Percentiles rank a stretch among this genome's conserved stretches.
Conservation (phyloP, 305 asterid species). For the Ajuga reptans region DNA sequence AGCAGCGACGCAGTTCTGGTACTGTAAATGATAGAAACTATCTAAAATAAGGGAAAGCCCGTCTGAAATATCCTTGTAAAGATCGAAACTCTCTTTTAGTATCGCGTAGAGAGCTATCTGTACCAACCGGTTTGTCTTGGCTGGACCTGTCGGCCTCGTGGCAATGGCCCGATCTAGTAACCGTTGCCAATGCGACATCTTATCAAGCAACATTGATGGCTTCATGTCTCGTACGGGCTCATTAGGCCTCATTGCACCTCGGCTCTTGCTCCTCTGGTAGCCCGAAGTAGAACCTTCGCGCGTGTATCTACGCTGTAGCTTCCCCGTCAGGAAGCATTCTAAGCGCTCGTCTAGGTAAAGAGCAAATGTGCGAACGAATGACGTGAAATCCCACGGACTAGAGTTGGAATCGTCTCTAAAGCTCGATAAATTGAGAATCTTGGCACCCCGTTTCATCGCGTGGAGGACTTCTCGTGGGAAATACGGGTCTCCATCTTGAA, state of each 20-base stretch:
- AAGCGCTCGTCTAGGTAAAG: constrained; percentile 74
- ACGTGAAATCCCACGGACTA: constrained; percentile 77
- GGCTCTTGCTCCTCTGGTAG: constrained; percentile 30
- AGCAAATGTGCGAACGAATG: constrained; percentile 70
- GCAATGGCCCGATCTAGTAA: constrained; percentile 72
- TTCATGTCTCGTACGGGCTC: constrained; percentile 69
- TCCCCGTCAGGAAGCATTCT: constrained; percentile 75
- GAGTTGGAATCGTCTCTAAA: constrained; percentile 75
- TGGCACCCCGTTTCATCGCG: constrained; percentile 76
- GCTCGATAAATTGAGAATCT: constrained; percentile 59
- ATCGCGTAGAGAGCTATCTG: constrained; percentile 50
- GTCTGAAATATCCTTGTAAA: constrained; percentile 66
- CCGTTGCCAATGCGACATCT: constrained; percentile 63
- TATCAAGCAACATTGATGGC: constrained; percentile 67
- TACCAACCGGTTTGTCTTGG: constrained; percentile 50
- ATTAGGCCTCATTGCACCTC: constrained; percentile 25
- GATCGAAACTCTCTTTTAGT: constrained; percentile 69
- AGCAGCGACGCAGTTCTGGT: constrained; percentile 54
- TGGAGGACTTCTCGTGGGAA: constrained; percentile 83
- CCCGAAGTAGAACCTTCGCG: constrained; percentile 18
- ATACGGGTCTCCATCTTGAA: constrained; percentile 80
- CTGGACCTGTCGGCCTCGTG: constrained; percentile 69
- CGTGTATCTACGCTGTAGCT: constrained; percentile 51
- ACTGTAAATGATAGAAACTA: constrained; percentile 61
- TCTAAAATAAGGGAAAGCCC: constrained; percentile 66